A percentile compares a stretch with the other conserved stretches of the same genome.
phyloP scores from a whole-genome alignment of 768 basidiomycete species.

The Xerocomellus amylosporus region DNA sequence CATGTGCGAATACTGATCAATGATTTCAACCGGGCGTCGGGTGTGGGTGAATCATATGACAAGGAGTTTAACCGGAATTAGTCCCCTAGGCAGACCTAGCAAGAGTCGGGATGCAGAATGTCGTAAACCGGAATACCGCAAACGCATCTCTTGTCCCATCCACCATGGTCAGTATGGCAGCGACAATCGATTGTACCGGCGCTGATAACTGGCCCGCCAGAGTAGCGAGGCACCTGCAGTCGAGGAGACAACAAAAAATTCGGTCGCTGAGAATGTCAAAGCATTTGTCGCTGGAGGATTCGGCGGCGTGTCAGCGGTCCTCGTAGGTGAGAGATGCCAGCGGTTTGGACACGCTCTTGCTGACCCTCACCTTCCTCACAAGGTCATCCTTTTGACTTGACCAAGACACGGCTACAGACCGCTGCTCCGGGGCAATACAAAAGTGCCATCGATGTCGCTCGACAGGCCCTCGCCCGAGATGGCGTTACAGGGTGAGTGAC shows the following conservation, averaged over 20 bases:
- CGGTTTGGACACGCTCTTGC: not conserved
- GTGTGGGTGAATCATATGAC: slow-evolving; percentile 30
- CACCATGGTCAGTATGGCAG: slow-evolving; percentile 26
- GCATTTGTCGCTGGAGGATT: slow-evolving; percentile 93
- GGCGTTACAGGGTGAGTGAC: slow-evolving; percentile 77
- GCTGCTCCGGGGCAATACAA: slow-evolving; percentile 85
- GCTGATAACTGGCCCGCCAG: slow-evolving; percentile 17
- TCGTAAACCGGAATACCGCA: not conserved
- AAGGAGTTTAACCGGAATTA: no score
- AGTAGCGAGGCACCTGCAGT: slow-evolving; percentile 23
- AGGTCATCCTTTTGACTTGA: slow-evolving; percentile 98
- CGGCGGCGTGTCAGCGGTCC: slow-evolving; percentile 82
- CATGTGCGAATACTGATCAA: slow-evolving; percentile 4
- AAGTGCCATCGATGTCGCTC: slow-evolving; percentile 91
- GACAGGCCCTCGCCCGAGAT: slow-evolving; percentile 87
- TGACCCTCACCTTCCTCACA: slow-evolving; percentile 11
- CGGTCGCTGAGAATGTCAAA: slow-evolving; percentile 53
- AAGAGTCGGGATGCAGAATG: no score
- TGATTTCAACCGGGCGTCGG: slow-evolving; percentile 7
- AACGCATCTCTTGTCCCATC: slow-evolving; percentile 8
- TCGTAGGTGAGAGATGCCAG: slow-evolving; percentile 65
- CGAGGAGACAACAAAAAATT: slow-evolving; percentile 22
- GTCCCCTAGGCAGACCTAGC: no score
- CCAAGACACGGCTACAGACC: slow-evolving; percentile 94
- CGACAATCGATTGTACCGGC: not conserved